Evolutionary conservation across 371 early-diverging fungal genomes (phyloP).

Genomic region (Batkoa obscura): DNA sequence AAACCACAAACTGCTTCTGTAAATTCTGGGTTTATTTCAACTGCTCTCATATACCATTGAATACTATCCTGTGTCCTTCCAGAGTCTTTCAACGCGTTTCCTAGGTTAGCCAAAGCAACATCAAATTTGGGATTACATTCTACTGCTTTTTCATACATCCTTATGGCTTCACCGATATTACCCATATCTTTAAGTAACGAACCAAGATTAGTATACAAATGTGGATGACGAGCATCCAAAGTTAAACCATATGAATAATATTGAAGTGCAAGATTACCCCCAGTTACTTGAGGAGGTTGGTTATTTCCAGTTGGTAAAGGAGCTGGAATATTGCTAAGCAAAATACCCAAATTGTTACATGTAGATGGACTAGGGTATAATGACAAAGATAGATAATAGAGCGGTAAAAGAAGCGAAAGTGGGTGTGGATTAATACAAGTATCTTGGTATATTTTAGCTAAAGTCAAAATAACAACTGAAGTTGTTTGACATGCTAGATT

Average conservation of each 20-base stretch:
- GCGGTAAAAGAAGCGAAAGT: conserved; percentile 40
- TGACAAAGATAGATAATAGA: conserved; percentile 66
- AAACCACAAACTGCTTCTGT: conserved; percentile 81
- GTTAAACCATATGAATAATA: conserved; percentile 76
- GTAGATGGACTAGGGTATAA: conserved; percentile 70
- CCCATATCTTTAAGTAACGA: conserved; percentile 76
- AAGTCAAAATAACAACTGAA: conserved; percentile 52
- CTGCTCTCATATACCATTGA: conserved; percentile 65
- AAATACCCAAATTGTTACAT: conserved; percentile 75
- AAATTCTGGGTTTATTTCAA: conserved; percentile 73
- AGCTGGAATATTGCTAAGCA: conserved; percentile 41
- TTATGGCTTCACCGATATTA: conserved; percentile 56
- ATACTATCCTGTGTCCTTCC: conserved; percentile 77
- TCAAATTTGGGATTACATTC: conserved; percentile 69
- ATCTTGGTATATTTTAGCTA: conserved; percentile 78
- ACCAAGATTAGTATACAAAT: conserved; percentile 76
- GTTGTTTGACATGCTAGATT: conserved; percentile 50
- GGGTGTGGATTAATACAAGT: conserved; percentile 9
- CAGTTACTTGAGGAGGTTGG: conserved; percentile 18
- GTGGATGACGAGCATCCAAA: conserved; percentile 68
- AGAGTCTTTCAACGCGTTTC: conserved; percentile 76
- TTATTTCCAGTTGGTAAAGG: conserved; percentile 25
- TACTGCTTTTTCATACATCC: conserved; percentile 78
- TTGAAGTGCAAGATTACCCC: conserved; percentile 48
- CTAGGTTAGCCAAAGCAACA: conserved; percentile 78